A percentile compares a stretch with the other conserved stretches of the same genome.
phyloP scores from a whole-genome alignment of 805 yeast genomes.

The Ogataea siamensis region DNA sequence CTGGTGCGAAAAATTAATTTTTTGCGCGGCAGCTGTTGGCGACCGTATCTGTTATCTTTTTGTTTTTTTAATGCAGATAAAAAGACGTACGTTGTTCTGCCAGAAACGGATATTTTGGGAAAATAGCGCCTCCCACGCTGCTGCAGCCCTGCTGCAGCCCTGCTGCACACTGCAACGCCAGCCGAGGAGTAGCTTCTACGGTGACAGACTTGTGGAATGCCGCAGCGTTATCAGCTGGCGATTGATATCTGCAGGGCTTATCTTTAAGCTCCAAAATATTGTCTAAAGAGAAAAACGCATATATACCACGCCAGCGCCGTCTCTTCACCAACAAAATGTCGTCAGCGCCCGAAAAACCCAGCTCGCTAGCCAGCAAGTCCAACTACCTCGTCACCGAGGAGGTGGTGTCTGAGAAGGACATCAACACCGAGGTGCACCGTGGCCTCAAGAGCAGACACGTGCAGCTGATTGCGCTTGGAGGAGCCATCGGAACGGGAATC shows the following conservation, averaged over 20 bases:
- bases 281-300: too few relatives aligned
- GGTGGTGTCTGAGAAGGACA: conserved; percentile 2
- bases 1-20: too few relatives aligned
- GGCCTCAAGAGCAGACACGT: conserved; percentile 46
- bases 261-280: too few relatives aligned
- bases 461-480: conserved; percentile 69
- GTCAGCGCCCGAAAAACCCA: neutral
- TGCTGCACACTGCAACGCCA: too few relatives aligned
- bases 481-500: conserved; percentile 64
- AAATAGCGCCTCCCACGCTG: neutral
- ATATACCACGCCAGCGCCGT: neutral
- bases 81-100: too few relatives aligned
- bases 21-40: neutral
- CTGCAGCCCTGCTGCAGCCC: too few relatives aligned
- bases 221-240: neutral
- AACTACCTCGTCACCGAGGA: conserved; percentile 5
- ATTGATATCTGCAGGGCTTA: neutral
- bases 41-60: neutral
- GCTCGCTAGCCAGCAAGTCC: conserved; percentile 2
- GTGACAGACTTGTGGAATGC: neutral
- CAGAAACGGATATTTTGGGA: too few relatives aligned
- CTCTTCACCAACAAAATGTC: neutral
- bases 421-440: conserved; percentile 32
- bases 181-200: too few relatives aligned
- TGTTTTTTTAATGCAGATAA: too few relatives aligned